These are phyloP conservation scores for Hygrocybe coccinea DNA, from an alignment of 768 basidiomycete genomes.

Conservation along the genomic window DNA sequence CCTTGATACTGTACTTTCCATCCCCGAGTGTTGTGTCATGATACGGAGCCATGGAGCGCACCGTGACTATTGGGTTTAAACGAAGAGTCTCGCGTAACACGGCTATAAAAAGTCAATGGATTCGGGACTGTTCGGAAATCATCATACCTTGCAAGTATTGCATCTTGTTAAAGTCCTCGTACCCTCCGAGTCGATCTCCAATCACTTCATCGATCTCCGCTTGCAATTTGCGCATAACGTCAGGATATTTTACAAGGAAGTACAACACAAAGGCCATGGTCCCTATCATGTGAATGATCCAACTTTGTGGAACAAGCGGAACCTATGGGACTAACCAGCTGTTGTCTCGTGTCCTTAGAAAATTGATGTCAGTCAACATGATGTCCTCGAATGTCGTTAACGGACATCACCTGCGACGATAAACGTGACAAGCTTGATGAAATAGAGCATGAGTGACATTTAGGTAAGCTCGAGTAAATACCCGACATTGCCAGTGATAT, in stretches of 20 bases:
- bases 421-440: constrained; percentile 42
- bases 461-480: not conserved
- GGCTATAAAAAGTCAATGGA: constrained; percentile 20
- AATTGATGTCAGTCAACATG: not conserved
- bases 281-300: constrained; percentile 23
- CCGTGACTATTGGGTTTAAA: constrained; percentile 35
- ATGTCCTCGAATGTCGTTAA: not conserved
- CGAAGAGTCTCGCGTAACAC: constrained; percentile 39
- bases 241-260: constrained; percentile 41
- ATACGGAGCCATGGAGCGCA: constrained; percentile 28
- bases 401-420: constrained; percentile 39
- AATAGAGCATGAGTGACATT: not conserved
- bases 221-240: constrained; percentile 40
- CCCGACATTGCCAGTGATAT: constrained; percentile 40
- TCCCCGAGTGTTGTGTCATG: constrained; percentile 36
- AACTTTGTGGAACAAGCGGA: too few relatives aligned
- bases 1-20: constrained; percentile 39
- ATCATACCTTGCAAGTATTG: constrained; percentile 37
- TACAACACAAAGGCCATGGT: constrained; percentile 41
- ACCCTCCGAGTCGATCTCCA: constrained; percentile 35
- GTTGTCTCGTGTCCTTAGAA: constrained; percentile 23
- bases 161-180: constrained; percentile 39
- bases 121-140: not conserved
- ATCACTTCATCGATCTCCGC: constrained; percentile 45
- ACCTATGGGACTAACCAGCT: constrained; percentile 12